Evolutionary conservation across 176 grass and related monocot species (phyloP).

Genomic region (Bonia amplexicaulis): DNA sequence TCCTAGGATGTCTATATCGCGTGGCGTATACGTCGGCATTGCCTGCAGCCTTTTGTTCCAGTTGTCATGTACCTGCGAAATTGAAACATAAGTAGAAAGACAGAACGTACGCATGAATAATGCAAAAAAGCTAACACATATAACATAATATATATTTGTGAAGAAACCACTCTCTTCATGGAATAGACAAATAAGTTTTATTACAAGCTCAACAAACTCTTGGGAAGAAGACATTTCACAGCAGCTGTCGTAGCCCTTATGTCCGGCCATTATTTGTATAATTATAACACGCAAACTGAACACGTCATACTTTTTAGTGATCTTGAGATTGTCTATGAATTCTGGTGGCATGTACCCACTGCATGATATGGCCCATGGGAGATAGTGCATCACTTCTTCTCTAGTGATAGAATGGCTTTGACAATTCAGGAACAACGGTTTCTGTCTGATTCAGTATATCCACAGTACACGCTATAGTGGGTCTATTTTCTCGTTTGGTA

Average conservation of each 20-base stretch:
- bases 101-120: no score
- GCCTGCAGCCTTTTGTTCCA: no score
- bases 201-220: not conserved
- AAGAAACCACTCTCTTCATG: no score
- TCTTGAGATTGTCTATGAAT: rapidly evolving
- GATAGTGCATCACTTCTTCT: no score
- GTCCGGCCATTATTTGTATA: not conserved
- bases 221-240: rapidly evolving
- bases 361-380: not conserved
- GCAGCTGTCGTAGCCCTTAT: rapidly evolving
- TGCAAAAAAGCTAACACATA: no score
- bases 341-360: not conserved
- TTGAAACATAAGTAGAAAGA: no score
- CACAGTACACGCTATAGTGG: not conserved
- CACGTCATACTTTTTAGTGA: not conserved
- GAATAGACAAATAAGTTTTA: no score
- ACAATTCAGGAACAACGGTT: not conserved
- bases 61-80: no score
- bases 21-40: no score
- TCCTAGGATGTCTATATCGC: no score
- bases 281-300: not conserved
- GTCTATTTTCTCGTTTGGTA: not conserved
- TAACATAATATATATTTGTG: no score
- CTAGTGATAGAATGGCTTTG: no score
- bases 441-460: not conserved